Percentiles rank a stretch among this genome's conserved stretches.
These are phyloP conservation scores for Ophiosphaerella narmari DNA, from an alignment of 2,329 filamentous ascomycete species.

Conservation along the genomic window DNA sequence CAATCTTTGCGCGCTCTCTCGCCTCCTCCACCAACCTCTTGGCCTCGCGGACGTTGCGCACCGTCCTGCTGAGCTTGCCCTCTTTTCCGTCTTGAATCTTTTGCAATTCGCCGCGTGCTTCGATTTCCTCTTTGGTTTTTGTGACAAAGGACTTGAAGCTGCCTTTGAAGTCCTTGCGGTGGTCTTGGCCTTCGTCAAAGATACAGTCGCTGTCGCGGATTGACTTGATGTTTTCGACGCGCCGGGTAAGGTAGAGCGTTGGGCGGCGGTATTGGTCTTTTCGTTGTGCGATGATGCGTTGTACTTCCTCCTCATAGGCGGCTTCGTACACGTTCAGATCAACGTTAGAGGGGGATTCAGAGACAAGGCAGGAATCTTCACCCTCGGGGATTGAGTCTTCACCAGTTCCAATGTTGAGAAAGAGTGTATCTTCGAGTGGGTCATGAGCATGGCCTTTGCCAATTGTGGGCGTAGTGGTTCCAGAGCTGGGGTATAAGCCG, in stretches of 20 bases:
- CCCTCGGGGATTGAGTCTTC: conserved; percentile 47
- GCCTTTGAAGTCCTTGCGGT: conserved; percentile 35
- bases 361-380: conserved; percentile 60
- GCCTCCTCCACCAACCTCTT: conserved; percentile 44
- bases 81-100: conserved; percentile 42
- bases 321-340: conserved; percentile 88
- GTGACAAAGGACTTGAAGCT: conserved; percentile 44
- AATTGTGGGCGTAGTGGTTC: conserved; percentile 33
- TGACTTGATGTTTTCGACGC: conserved; percentile 53
- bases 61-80: conserved; percentile 35
- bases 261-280: conserved; percentile 49
- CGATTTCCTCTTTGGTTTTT: conserved; percentile 40
- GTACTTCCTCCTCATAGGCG: conserved; percentile 82
- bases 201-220: conserved; percentile 41
- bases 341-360: conserved; percentile 81
- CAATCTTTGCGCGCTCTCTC: conserved; percentile 35
- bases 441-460: conserved; percentile 66
- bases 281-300: conserved; percentile 64
- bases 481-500: conserved; percentile 16
- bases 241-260: conserved; percentile 61
- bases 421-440: conserved; percentile 66
- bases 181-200: conserved; percentile 35
- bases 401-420: conserved; percentile 77
- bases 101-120: conserved; percentile 37
- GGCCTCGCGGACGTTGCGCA: conserved; percentile 38